Evolutionary conservation across 768 basidiomycete species (phyloP).

Genomic region (Saitozyma sp.): DNA sequence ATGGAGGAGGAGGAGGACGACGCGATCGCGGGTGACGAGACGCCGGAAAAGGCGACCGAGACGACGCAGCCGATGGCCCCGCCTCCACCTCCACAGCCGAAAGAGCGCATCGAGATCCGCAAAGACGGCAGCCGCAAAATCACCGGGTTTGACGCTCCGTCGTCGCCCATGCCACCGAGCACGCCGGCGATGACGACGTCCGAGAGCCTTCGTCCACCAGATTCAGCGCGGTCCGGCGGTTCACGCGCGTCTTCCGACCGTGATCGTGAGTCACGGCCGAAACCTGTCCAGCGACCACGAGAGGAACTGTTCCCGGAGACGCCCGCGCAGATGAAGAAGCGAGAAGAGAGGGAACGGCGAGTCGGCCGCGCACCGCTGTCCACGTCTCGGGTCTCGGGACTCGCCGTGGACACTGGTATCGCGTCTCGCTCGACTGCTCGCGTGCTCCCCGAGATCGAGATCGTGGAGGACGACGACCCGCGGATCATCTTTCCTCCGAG

Average conservation of each 20-base stretch:
- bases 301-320: conserved; percentile 48
- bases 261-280: conserved; percentile 9
- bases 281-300: conserved; percentile 40
- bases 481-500: conserved; percentile 32
- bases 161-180: conserved; percentile 25
- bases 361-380: conserved; percentile 2
- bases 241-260: conserved; percentile 10
- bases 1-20: conserved; percentile 1
- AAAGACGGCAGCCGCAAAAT: conserved; percentile 32
- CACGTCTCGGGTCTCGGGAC: conserved; percentile 4
- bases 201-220: conserved; percentile 8
- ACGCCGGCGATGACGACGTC: conserved; percentile 8
- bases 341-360: conserved; percentile 39
- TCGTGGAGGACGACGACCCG: conserved; percentile 48
- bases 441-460: conserved; percentile 44
- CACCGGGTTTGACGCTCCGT: conserved; percentile 45
- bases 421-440: conserved; percentile 9
- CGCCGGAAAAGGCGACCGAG: conserved; percentile 22
- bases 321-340: conserved; percentile 44
- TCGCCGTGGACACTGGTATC: conserved; percentile 22
- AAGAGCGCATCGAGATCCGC: conserved; percentile 22
- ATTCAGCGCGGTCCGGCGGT: conserved; percentile 10
- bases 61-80: neutral
- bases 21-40: neutral
- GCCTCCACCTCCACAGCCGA: neutral